These are phyloP conservation scores for Colletotrichum neosansevieriae DNA, from an alignment of 2,329 filamentous ascomycete species.

Conservation along the genomic window DNA sequence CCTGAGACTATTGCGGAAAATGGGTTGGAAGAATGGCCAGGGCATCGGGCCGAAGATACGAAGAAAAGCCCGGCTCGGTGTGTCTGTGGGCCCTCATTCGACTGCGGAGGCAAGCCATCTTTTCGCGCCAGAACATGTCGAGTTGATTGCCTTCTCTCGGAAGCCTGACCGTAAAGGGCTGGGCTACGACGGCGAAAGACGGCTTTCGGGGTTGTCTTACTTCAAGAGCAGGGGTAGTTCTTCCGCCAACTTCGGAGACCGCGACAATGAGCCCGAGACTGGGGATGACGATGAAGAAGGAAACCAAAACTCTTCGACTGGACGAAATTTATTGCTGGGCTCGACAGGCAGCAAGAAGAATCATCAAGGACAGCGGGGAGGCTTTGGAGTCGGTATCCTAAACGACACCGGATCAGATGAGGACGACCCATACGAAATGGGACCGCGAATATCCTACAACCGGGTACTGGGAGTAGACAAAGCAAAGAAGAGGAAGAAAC, in stretches of 20 bases:
- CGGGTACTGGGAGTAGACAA: constrained; percentile 84
- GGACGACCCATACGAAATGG: constrained; percentile 93
- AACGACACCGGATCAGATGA: constrained; percentile 97
- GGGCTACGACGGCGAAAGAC: constrained; percentile 72
- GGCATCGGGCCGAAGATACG: constrained; percentile 90
- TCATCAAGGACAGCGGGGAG: constrained; percentile 64
- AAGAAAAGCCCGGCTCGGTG: constrained; percentile 77
- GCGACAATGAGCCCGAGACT: constrained; percentile 19
- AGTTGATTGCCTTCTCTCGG: constrained; percentile 73
- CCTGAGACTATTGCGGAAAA: constrained; percentile 83
- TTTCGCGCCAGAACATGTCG: constrained; percentile 86
- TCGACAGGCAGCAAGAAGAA: constrained; percentile 61
- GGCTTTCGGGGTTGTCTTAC: constrained; percentile 49
- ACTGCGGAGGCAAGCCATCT: constrained; percentile 68
- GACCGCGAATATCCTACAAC: constrained; percentile 90
- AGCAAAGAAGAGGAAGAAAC: constrained; percentile 76
- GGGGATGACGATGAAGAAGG: neutral
- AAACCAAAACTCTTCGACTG: neutral
- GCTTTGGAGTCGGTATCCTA: constrained; percentile 87
- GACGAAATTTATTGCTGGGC: neutral
- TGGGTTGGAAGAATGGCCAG: constrained; percentile 97
- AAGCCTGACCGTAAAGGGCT: constrained; percentile 80
- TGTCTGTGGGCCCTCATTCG: constrained; percentile 48
- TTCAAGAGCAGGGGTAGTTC: neutral
- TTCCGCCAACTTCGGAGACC: constrained; percentile 41